Conservation (phyloP, 495 filamentous ascomycete species). For the Niebla homalea region DNA sequence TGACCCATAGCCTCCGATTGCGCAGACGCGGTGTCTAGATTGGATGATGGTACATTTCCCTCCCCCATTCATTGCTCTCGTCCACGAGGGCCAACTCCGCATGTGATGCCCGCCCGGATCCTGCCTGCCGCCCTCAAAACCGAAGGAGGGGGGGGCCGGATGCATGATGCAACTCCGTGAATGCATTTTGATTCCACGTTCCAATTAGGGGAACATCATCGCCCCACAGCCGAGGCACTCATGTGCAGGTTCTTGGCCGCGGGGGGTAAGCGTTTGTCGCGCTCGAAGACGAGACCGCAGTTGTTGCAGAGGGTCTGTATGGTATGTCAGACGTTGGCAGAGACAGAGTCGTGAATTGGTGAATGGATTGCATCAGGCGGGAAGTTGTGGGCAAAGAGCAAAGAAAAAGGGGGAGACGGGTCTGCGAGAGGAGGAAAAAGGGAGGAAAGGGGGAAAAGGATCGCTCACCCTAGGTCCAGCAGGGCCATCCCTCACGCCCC, state of each 20-base stretch:
- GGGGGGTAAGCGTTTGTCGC: constrained; percentile 69
- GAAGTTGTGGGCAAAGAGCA: not conserved
- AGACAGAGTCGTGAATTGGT: not conserved
- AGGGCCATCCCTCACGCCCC: constrained; percentile 89
- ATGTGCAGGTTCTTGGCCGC: constrained; percentile 71
- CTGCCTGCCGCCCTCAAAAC: too few species aligned
- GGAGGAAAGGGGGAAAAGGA: not conserved
- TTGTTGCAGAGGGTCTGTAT: constrained; percentile 80
- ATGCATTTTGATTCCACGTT: not conserved
- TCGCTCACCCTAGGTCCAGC: constrained; percentile 63
- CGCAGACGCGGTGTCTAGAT: too few species aligned
- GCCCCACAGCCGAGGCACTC: constrained; percentile 34
- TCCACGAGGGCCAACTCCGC: too few species aligned
- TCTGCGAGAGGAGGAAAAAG: constrained; percentile 4
- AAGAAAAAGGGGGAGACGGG: not conserved
- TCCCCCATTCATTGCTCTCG: too few species aligned
- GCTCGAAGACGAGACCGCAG: constrained; percentile 79
- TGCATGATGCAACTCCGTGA: not conserved
- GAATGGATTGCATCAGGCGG: too few species aligned
- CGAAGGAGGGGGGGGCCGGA: too few species aligned
- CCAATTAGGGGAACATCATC: constrained; percentile 1
- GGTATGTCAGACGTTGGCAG: not conserved
- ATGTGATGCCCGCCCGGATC: too few species aligned
- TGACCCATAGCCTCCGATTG: too few species aligned
- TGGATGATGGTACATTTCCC: too few species aligned